Conservation (phyloP, 257 asterid genomes). For the Solanum appendiculatum region DNA sequence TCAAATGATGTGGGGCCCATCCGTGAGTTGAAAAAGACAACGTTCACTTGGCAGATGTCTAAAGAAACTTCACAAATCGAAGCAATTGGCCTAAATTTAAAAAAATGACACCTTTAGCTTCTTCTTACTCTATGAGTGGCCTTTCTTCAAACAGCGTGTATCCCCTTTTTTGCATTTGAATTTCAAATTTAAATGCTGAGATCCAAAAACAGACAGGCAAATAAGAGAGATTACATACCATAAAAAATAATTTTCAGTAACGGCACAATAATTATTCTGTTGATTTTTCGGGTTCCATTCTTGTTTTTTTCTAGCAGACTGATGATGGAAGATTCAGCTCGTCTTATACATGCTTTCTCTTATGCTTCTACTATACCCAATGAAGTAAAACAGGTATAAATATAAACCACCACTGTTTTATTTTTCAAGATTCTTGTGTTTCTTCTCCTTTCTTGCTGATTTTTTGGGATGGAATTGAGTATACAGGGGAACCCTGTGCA, state of each 20-base stretch:
- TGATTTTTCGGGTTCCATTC: slow-evolving; percentile 10
- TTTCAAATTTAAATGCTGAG: slow-evolving; percentile 42
- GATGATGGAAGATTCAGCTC: slow-evolving; percentile 73
- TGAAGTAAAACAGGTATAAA: slow-evolving; percentile 52
- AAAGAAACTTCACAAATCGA: not conserved
- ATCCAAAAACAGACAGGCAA: not conserved
- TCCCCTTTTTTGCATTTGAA: slow-evolving; percentile 45
- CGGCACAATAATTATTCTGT: not conserved
- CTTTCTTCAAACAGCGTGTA: slow-evolving; percentile 29
- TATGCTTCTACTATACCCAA: slow-evolving; percentile 60
- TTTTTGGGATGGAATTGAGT: slow-evolving; percentile 1
- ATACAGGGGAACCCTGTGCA: slow-evolving; percentile 60
- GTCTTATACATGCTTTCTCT: slow-evolving; percentile 70
- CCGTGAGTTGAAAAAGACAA: not conserved
- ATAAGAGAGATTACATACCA: not conserved
- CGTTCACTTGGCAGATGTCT: not conserved
- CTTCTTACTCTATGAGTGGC: not conserved
- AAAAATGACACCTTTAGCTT: not conserved
- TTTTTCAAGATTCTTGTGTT: not conserved
- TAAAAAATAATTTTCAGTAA: not conserved
- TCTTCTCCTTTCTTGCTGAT: not conserved
- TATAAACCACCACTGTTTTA: not conserved
- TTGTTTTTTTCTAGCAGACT: not conserved
- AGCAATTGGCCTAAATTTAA: not conserved
- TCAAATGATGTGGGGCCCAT: not conserved